Evolutionary conservation across 2,329 filamentous ascomycete species (phyloP), one percentile per base, ranked within the genome.

Genomic region (Phialophora verrucosa): DNA sequence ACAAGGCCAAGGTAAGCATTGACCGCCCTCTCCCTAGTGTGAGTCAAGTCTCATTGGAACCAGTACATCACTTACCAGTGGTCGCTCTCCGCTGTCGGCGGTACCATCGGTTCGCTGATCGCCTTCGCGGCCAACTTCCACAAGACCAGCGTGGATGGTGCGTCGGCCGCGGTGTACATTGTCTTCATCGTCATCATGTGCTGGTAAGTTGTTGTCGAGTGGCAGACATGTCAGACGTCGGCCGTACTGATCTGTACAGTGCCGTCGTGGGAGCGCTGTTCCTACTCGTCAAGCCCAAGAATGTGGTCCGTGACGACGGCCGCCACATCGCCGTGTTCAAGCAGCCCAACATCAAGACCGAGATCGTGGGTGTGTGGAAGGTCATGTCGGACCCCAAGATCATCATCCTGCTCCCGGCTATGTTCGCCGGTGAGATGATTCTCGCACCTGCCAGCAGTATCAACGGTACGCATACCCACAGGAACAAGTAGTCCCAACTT

Each of bases 261-360:
- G 54, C 66, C 12, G 56, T 71, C 12, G 20, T 67, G 6, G 29
- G 67, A 7, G 63, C 59, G n/a, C 31, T 59, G 10, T 58, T 66
- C n/a, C 23, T 59, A 20, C 56, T 69, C 20, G 55, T 67, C 23
- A 42, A 54, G 11, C 69, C 70, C 23, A 53, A 58, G 35, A 59
- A 67, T 7, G 58, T 72, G 11, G 56, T 69, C 14, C 69, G 70
- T n/a, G 59, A 65, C 47, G 70, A 72, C 55, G 70, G 70, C 3
- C 66, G 65, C n/a, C 60, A 69, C 23, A 66, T 72, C 49, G 70
- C 70, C 53, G 62, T 68, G 12, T 72, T 71, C 64, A 57, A 66
- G 25, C 23, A 51, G 11, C 47, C 57, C 4, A 57, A 54, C 2
- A 14, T 58, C 17, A 42, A 51, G 58, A 25, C 27, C 10, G 51